phyloP scores from a whole-genome alignment of 108 stramenopile species.

The Skeletonema marinoi region DNA sequence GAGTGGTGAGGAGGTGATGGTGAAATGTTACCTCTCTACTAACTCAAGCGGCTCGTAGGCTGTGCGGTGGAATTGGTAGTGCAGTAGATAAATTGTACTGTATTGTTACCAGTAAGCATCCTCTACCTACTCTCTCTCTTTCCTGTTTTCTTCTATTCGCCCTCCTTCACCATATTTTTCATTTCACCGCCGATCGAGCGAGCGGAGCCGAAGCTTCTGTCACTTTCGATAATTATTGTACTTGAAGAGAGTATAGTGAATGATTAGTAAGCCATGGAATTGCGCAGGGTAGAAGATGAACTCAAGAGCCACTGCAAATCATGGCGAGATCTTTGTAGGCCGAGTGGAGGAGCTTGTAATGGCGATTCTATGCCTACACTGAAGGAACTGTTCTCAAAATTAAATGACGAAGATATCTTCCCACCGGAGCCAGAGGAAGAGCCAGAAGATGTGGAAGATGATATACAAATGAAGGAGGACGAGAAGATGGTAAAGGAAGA shows the following conservation, averaged over 20 bases:
- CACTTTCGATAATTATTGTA: no score
- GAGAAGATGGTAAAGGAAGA: not conserved
- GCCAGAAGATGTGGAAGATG: slow-evolving; percentile 3
- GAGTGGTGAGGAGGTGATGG: not conserved
- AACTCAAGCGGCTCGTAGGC: not conserved
- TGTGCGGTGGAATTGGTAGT: not conserved
- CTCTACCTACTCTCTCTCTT: not conserved
- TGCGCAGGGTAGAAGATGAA: slow-evolving; percentile 59
- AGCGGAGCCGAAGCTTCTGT: not conserved
- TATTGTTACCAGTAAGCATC: not conserved
- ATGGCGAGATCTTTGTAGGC: slow-evolving; percentile 54
- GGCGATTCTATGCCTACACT: slow-evolving; percentile 19
- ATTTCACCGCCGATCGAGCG: no score
- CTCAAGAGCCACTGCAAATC: slow-evolving; percentile 34
- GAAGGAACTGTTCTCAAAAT: slow-evolving; percentile 14
- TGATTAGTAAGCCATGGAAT: slow-evolving; percentile 52
- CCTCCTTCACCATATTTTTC: not conserved
- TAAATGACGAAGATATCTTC: slow-evolving; percentile 41
- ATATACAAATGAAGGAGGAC: slow-evolving; percentile 4
- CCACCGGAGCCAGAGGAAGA: slow-evolving; percentile 16
- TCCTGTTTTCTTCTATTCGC: not conserved
- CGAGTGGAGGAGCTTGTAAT: not conserved
- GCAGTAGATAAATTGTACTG: not conserved
- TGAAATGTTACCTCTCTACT: not conserved
- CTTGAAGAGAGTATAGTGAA: no score